Evolutionary conservation across 129 eudicot species (phyloP).

Genomic region (Centaurea solstitialis): DNA sequence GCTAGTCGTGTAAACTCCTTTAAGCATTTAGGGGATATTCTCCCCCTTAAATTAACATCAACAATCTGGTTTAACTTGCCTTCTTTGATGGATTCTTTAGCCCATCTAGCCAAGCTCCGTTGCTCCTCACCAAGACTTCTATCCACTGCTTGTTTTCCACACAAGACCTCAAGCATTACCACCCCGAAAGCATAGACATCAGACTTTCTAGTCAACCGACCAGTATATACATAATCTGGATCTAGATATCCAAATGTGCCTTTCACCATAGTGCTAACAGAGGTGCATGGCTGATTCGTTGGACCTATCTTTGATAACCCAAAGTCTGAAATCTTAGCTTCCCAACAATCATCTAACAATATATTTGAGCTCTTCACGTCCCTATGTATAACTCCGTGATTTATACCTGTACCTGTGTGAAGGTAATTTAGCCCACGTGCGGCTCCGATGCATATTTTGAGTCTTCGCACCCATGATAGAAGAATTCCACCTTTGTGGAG

Average conservation of each 20-base stretch:
- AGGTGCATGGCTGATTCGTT: slow-evolving; percentile 2
- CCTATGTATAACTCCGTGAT: slow-evolving; percentile 18
- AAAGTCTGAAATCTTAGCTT: slow-evolving; percentile 16
- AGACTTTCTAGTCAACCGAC: slow-evolving; percentile 23
- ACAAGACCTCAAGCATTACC: slow-evolving; percentile 28
- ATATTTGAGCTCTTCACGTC: slow-evolving; percentile 19
- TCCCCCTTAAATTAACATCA: slow-evolving; percentile 23
- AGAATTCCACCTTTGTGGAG: no score
- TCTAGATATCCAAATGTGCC: slow-evolving; percentile 24
- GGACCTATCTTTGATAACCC: slow-evolving; percentile 15
- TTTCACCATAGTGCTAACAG: slow-evolving; percentile 4
- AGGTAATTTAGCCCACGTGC: no score
- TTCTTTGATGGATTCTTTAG: slow-evolving; percentile 24
- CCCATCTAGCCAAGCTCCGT: slow-evolving; percentile 22
- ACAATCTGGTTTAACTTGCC: slow-evolving; percentile 33
- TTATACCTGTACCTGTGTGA: no score
- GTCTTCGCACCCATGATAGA: no score
- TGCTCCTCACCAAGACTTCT: slow-evolving; percentile 29
- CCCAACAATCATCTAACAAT: slow-evolving; percentile 3
- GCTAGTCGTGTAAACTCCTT: slow-evolving; percentile 31
- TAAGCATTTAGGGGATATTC: slow-evolving; percentile 27
- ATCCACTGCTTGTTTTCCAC: slow-evolving; percentile 44
- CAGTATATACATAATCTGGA: slow-evolving; percentile 24
- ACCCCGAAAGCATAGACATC: slow-evolving; percentile 37
- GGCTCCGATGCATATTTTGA: no score